Evolutionary conservation across 2,329 filamentous ascomycete genomes (phyloP).

Genomic region (Phialemonium atrogriseum): DNA sequence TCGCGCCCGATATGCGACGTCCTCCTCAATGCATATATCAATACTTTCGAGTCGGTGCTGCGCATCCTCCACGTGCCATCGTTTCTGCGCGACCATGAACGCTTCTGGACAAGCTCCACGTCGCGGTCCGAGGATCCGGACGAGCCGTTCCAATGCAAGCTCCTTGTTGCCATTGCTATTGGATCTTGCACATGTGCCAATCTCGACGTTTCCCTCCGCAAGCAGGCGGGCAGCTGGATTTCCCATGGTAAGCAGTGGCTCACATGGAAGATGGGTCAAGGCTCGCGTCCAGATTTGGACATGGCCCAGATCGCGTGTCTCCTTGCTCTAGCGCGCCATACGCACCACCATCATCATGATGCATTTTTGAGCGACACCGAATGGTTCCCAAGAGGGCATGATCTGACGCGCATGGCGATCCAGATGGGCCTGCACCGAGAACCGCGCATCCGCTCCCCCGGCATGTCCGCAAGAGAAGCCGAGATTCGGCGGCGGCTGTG

Average conservation of each 20-base stretch:
- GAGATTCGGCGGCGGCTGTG: neutral
- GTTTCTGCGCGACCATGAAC: neutral
- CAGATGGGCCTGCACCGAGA: neutral
- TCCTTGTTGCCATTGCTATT: neutral
- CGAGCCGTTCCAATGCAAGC: neutral
- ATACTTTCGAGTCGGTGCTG: neutral
- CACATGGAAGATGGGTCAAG: neutral
- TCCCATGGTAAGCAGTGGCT: neutral
- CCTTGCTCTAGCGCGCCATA: neutral
- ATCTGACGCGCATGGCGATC: neutral
- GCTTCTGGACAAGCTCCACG: neutral
- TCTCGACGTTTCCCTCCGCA: neutral
- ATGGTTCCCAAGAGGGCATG: too few species aligned
- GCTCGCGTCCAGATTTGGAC: neutral
- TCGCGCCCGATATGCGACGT: slow-evolving; percentile 1
- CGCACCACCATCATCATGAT: neutral
- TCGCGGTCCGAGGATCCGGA: neutral
- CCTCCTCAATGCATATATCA: neutral
- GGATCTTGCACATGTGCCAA: slow-evolving; percentile 1
- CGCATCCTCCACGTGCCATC: neutral
- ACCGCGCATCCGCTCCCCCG: neutral
- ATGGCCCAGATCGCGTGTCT: neutral
- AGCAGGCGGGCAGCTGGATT: neutral
- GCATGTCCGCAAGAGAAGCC: neutral
- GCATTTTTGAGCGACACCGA: neutral